Conservation (phyloP, 2,329 filamentous ascomycete genomes). For the Plectosphaerella cucumerina region DNA sequence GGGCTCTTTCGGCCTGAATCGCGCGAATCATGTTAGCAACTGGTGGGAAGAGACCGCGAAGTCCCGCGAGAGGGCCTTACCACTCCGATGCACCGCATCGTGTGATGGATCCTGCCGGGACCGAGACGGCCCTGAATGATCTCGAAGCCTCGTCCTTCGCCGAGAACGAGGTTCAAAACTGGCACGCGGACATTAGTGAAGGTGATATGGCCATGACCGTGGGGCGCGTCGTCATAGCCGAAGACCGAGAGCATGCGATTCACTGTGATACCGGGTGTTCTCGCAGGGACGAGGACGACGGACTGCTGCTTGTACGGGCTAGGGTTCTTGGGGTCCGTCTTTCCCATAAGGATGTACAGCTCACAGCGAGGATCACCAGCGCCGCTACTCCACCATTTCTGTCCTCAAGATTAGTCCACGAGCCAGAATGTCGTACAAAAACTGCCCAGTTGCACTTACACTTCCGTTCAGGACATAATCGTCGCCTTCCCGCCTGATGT, state of each 20-base stretch:
- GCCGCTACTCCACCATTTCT: constrained; percentile 99
- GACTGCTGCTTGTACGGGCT: constrained; percentile 88
- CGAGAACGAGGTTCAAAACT: constrained; percentile 77
- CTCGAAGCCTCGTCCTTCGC: constrained; percentile 91
- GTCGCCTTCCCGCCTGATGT: constrained; percentile 77
- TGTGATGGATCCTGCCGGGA: constrained; percentile 94
- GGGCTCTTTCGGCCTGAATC: constrained; percentile 70
- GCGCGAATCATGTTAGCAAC: constrained; percentile 1
- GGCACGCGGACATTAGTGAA: constrained; percentile 92
- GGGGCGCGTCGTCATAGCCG: constrained; percentile 96
- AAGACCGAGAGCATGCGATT: constrained; percentile 92
- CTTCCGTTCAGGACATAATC: constrained; percentile 88
- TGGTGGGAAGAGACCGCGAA: constrained; percentile 12
- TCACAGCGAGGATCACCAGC: constrained; percentile 89
- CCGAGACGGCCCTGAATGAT: constrained; percentile 97
- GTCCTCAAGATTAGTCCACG: constrained; percentile 1
- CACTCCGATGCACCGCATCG: constrained; percentile 90
- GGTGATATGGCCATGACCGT: constrained; percentile 89
- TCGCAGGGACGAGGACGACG: constrained; percentile 80
- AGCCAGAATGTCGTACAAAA: too few relatives aligned
- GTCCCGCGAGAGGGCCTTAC: constrained; percentile 41
- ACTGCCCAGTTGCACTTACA: constrained; percentile 56
- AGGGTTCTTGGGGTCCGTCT: constrained; percentile 71
- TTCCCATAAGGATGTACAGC: constrained; percentile 96
- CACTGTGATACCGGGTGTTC: constrained; percentile 81